Conservation (phyloP, 495 filamentous ascomycete species). For the Aeminium ludgeri region DNA sequence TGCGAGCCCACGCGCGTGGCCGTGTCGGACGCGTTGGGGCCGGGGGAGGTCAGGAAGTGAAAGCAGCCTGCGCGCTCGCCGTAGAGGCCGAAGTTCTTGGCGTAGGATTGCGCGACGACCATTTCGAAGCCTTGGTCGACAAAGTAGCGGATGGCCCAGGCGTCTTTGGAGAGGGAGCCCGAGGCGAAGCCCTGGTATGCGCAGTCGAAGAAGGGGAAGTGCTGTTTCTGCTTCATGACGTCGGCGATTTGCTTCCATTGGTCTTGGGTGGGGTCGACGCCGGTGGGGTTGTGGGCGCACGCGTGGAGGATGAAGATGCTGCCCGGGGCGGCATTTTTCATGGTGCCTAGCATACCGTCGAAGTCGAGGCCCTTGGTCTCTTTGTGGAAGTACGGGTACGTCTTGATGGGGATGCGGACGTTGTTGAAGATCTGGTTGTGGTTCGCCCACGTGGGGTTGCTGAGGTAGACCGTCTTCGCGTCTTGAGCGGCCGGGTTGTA, state of each 20-base stretch:
- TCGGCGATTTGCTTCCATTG: conserved; percentile 85
- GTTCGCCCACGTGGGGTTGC: conserved; percentile 92
- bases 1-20: conserved; percentile 62
- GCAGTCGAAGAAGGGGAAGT: conserved; percentile 97
- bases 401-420: conserved; percentile 56
- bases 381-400: conserved; percentile 86
- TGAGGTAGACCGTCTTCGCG: conserved; percentile 65
- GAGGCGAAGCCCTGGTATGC: conserved; percentile 98
- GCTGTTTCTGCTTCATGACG: conserved; percentile 53
- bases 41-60: conserved; percentile 74
- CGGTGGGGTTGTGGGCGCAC: conserved; percentile 96
- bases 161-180: conserved; percentile 68
- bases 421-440: conserved; percentile 98
- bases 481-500: conserved; percentile 35
- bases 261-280: conserved; percentile 82
- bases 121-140: conserved; percentile 90
- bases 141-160: conserved; percentile 84
- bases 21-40: conserved; percentile 43
- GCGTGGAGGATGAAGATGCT: conserved; percentile 86
- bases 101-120: conserved; percentile 87
- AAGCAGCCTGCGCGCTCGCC: conserved; percentile 92
- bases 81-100: conserved; percentile 98
- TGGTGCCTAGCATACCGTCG: conserved; percentile 57
- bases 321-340: conserved; percentile 52
- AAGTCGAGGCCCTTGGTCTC: conserved; percentile 83